These are phyloP conservation scores for Aaosphaeria arxii DNA, from an alignment of 2,329 filamentous ascomycete species.

Conservation along the genomic window DNA sequence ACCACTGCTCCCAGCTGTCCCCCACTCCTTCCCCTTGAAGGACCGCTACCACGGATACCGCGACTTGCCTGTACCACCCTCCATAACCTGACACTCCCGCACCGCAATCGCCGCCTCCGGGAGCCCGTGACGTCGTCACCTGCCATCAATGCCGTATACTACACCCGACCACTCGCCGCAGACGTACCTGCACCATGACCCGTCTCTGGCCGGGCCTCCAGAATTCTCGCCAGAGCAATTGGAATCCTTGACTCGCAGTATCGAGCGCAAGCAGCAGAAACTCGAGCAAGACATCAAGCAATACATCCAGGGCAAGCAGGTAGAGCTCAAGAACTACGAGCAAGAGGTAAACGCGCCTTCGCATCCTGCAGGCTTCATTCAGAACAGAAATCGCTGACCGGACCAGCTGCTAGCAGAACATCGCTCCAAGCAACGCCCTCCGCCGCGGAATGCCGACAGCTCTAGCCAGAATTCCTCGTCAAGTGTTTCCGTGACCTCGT, in stretches of 20 bases:
- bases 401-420: slow-evolving; percentile 32
- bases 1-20: slow-evolving; percentile 10
- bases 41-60: slow-evolving; percentile 2
- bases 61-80: slow-evolving; percentile 1
- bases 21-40: slow-evolving; percentile 7
- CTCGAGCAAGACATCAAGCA: slow-evolving; percentile 34
- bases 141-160: slow-evolving; percentile 1
- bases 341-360: slow-evolving; percentile 21
- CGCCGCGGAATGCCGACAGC: slow-evolving; percentile 1
- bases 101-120: slow-evolving; percentile 10
- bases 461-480: neutral
- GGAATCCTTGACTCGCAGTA: slow-evolving; percentile 26
- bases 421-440: slow-evolving; percentile 25
- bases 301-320: slow-evolving; percentile 33
- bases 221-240: slow-evolving; percentile 30
- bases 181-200: slow-evolving; percentile 29
- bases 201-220: slow-evolving; percentile 30
- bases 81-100: slow-evolving; percentile 2
- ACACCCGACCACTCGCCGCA: slow-evolving; percentile 7
- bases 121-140: slow-evolving; percentile 16
- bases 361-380: slow-evolving; percentile 4
- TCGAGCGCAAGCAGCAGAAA: slow-evolving; percentile 33
- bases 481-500: neutral
- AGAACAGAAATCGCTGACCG: slow-evolving; percentile 19
- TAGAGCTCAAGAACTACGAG: slow-evolving; percentile 28